Base-by-base conservation (phyloP, 2,329 filamentous ascomycete species). In the Phyllosticta capitalensis region DNA sequence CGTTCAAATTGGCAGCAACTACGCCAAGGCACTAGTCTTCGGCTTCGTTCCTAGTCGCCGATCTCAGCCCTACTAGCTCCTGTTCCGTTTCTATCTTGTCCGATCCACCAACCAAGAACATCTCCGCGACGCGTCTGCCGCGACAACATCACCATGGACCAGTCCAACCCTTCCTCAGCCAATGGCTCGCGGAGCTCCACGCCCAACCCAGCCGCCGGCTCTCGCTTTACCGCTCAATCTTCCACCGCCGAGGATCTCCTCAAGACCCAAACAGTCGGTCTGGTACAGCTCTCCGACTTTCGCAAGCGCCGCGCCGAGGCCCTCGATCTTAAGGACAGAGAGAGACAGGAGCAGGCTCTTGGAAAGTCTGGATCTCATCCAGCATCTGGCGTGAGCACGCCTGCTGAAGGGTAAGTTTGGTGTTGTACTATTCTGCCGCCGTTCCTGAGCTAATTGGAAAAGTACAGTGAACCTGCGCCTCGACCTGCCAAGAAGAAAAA, bases 301-400 rank as follows among this genome's bases (percentile, higher is more conserved):
- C 90, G 92, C 74, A 97, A 99, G 77, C 86, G 94, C 61, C 90
- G 92, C 73, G 92, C 91, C 66, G 90, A 96, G 74, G 90, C 92
- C n/a, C 79, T 96, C 54, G 92, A 96, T 72, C 86, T 90, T 70
- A 92, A 94, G 69, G 90, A 94, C 69, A 84, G 88, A 67, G 90
- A 94, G 68, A 86, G 84, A 12, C 84, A 86, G 68, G 87, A 89
- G 65, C 81, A 79, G 49, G 78, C 82, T 24, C 69, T 81, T 10
- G 74, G 75, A 1, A 71, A 74, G 62, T 67, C 76, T 61, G 68
- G 72, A 26, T 63, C 65, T 48, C 66, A 74, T 19, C 70, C 73
- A 64, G 75, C 70, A 58, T 81, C 79, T 57, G 78, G 81, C 58
- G 75, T 77, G 30, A 77, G 73, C 50, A 83, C 81, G 48, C 80